Evolutionary conservation across 2,329 filamentous ascomycete genomes (phyloP).

Genomic region (Trichoderma simmonsii): DNA sequence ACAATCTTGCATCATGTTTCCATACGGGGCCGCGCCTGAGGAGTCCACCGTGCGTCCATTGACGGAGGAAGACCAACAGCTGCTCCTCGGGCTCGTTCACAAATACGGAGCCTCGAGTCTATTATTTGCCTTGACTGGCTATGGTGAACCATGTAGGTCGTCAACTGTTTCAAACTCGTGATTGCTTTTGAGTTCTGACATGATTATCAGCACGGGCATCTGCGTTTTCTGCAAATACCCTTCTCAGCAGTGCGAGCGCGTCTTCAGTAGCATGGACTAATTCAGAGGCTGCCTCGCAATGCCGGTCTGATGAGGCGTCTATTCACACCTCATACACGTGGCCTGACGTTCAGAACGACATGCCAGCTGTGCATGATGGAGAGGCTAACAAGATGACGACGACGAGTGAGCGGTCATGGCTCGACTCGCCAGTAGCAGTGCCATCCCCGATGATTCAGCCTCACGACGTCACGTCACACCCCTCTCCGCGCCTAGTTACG

Average conservation of each 20-base stretch:
- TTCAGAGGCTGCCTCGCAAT: slow-evolving; percentile 40
- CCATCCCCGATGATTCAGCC: slow-evolving; percentile 34
- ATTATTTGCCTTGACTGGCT: slow-evolving; percentile 36
- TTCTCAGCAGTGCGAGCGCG: slow-evolving; percentile 40
- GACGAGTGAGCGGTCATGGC: slow-evolving; percentile 36
- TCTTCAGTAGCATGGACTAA: slow-evolving; percentile 42
- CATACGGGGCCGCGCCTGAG: slow-evolving; percentile 32
- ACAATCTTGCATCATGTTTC: slow-evolving; percentile 31
- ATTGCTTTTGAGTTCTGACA: slow-evolving; percentile 4
- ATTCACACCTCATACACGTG: slow-evolving; percentile 40
- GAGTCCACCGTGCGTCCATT: slow-evolving; percentile 36
- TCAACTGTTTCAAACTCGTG: not conserved
- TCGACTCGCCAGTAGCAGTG: slow-evolving; percentile 39
- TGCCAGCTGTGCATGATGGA: slow-evolving; percentile 35
- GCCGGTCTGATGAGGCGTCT: slow-evolving; percentile 39
- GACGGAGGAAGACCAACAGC: slow-evolving; percentile 39
- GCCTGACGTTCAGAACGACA: slow-evolving; percentile 34
- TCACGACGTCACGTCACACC: slow-evolving; percentile 35
- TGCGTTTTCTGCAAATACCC: slow-evolving; percentile 38
- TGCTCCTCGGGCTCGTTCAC: slow-evolving; percentile 36
- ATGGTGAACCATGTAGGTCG: slow-evolving; percentile 37
- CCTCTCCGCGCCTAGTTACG: slow-evolving; percentile 37
- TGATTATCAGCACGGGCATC: slow-evolving; percentile 36
- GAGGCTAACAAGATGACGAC: slow-evolving; percentile 31
- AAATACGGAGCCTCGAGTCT: slow-evolving; percentile 39